Base-by-base conservation (phyloP, 2,329 filamentous ascomycete species). In the Colletotrichum chlorophyti region DNA sequence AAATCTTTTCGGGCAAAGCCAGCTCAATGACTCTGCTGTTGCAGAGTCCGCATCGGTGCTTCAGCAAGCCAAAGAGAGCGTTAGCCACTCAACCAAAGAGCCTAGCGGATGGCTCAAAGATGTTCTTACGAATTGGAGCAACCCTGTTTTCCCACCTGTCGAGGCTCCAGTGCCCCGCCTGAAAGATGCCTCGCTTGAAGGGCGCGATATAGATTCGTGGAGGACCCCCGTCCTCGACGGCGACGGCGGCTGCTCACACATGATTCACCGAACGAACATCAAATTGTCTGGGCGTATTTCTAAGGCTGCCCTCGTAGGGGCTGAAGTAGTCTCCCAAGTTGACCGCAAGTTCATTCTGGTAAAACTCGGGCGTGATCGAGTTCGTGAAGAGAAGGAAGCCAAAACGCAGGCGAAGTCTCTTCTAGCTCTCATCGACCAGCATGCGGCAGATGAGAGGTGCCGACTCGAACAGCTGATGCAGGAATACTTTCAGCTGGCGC, bases 401-500 rank as follows among this genome's bases (percentile, higher is more conserved):
- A 12, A 5, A 6, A 6, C 21, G 24, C 31, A 14, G 4, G n/a
- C 24, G 4, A 59, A 45, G 81, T 38, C 77, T 90, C 29, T 86
- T 1, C 75, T 98, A 5, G 81, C 96, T 1, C 78, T 97, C 34
- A 82, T 97, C 6, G 95, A 99, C 68, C 95, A 99, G 68, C 95
- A 99, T 69, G 95, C 95, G 1, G 95, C 93, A 3, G 94, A 97
- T 69, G 95, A 99, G 75, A 84, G 95, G 41, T 87, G 90, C 62
- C 87, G 88, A 1, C 83, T 98, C 1, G 95, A 99, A 69, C 70
- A 72, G 0, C 79, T 99, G 1, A 86, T 96, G 69, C 65, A 65
- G 0, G 64, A 63, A 6, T 86, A 85, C 53, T 86, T 86, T 61
- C 41, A 46, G 4, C 34, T 5, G n/a, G 60, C 4, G 50, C 57